Percentiles rank a stretch among this genome's conserved stretches.
phyloP scores from a whole-genome alignment of 768 basidiomycete species.

The Leccinum subgranulosum region DNA sequence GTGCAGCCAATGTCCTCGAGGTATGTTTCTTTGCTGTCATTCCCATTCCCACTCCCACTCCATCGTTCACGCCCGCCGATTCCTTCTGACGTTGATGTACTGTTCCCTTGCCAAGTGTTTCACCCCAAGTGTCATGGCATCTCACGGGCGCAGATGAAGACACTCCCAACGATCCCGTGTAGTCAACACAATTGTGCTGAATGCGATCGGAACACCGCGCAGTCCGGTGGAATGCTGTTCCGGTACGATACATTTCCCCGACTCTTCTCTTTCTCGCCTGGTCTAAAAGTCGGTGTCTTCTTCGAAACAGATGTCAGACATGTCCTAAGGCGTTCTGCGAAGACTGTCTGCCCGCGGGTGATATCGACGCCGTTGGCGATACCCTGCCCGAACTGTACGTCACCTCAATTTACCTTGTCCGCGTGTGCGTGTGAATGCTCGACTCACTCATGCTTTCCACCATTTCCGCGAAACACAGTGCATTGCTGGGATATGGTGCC shows the following conservation, averaged over 20 bases:
- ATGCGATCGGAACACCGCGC: constrained; percentile 43
- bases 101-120: constrained; percentile 39
- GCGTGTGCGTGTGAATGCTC: background rate
- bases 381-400: constrained; percentile 56
- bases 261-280: background rate
- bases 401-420: background rate
- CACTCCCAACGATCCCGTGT: constrained; percentile 34
- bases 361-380: constrained; percentile 52
- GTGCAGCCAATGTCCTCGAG: constrained; percentile 53
- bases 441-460: background rate
- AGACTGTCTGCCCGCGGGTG: constrained; percentile 52
- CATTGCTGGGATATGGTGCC: constrained; percentile 38
- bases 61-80: constrained; percentile 1
- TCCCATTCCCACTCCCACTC: background rate
- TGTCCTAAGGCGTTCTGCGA: constrained; percentile 61
- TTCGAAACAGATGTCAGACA: constrained; percentile 46
- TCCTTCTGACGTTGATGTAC: background rate
- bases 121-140: constrained; percentile 49
- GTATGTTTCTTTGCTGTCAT: constrained; percentile 28
- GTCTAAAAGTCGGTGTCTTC: constrained; percentile 1
- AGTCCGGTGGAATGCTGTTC: constrained; percentile 58
- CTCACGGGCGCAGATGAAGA: constrained; percentile 28
- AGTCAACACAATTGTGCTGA: constrained; percentile 48
- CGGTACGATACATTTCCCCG: constrained; percentile 34
- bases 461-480: constrained; percentile 24